Evolutionary conservation across 2,329 filamentous ascomycete genomes (phyloP), one percentile per base, ranked within the genome.

Genomic region (Niveomyces coronatus): DNA sequence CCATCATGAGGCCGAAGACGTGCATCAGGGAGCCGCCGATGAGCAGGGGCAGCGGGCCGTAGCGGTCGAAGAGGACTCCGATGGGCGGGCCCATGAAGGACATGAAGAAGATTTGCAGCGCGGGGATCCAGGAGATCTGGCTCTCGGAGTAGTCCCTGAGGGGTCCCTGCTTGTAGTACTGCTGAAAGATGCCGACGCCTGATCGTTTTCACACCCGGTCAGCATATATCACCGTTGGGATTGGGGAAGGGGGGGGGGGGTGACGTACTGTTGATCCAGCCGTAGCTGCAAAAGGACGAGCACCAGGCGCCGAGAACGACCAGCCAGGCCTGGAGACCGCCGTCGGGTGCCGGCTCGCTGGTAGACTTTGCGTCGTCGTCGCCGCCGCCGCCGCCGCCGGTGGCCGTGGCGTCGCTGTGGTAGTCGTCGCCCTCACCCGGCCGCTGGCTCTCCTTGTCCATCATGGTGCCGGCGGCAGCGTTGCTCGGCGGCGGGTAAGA

Each of bases 1-100:
- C 63, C 71, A 77, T 75, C 70, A 79, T 76, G 13, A 78, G 49
- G 6, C 70, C 67, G 37, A 77, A 67, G 20, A 78, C 64, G 44
- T 74, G 68, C 23, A 74, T 49, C 38, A 74, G 55, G 1, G 64
- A 65, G 11, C 72, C 71, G 29, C 53, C 48, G 3, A 70, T 28
- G 4, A 76, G 49, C 1, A 81, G 55, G 34, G 60, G 65, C 29
- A 65, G 63, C 1, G 76, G 73, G 0, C 78, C 77, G 44, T 74
- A 70, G 42, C 65, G 70, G 49, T 82, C 78, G 47, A 69, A 79
- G 1, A 77, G 41, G 30, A 64, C 67, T 3, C 79, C 79, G 22
- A 74, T 66, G 18, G 81, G 47, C 1, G 74, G 73, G 0, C 75
- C 74, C 38, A 65, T 26, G 11, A 32, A 35, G 37, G 18, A 37